Percentiles rank a stretch among this genome's conserved stretches.
Evolutionary conservation across 345 rosid species (phyloP).

Genomic region (Draba incana): DNA sequence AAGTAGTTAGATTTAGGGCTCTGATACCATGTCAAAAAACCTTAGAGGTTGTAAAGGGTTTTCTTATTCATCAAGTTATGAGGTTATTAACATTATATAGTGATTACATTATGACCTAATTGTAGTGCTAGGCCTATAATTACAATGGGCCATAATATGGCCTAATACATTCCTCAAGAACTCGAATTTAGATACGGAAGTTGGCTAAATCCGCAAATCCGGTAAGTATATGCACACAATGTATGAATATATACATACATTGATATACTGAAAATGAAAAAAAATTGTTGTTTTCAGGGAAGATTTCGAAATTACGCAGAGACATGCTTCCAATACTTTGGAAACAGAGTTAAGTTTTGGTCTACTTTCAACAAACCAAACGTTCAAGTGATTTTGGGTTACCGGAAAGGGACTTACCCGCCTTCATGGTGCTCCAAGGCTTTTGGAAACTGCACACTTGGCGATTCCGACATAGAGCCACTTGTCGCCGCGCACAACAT

Average conservation of each 20-base stretch:
- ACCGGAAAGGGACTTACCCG: constrained; percentile 57
- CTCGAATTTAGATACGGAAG: constrained; percentile 69
- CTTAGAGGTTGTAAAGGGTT: too few relatives aligned
- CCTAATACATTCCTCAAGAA: constrained; percentile 75
- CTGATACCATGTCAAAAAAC: too few relatives aligned
- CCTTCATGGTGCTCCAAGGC: constrained; percentile 60
- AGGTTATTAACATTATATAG: too few relatives aligned
- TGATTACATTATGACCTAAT: constrained; percentile 50
- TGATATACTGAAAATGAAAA: too few relatives aligned
- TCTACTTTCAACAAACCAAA: constrained; percentile 72
- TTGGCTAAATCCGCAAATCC: constrained; percentile 66
- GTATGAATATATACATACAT: too few relatives aligned
- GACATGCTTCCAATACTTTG: constrained; percentile 60
- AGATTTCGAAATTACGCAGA: constrained; percentile 62
- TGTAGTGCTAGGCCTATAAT: too few relatives aligned
- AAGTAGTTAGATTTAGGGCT: too few relatives aligned
- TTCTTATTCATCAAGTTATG: too few relatives aligned
- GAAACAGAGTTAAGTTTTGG: constrained; percentile 64
- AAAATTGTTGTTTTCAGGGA: constrained; percentile 44
- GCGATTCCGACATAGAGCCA: constrained; percentile 59
- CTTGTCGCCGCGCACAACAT: constrained; percentile 69
- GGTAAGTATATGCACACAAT: constrained; percentile 40
- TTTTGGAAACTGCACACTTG: constrained; percentile 59
- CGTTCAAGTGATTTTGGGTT: constrained; percentile 51
- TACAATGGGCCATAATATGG: too few relatives aligned